Evolutionary conservation across 352 stramenopile genomes (phyloP).

Genomic region (Globisporangium lucens): DNA sequence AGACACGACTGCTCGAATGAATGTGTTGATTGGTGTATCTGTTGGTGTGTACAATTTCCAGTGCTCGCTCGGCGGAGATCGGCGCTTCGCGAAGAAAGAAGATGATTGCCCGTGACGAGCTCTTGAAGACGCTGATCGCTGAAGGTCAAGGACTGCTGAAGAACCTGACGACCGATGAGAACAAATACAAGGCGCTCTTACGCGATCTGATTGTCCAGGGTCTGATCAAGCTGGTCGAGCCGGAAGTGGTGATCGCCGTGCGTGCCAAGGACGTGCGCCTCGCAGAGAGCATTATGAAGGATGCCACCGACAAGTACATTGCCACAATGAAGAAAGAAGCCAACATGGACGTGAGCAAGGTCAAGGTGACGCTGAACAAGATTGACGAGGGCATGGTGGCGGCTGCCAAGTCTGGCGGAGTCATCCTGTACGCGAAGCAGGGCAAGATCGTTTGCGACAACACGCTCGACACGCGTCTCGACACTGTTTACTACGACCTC

Average conservation of each 20-base stretch:
- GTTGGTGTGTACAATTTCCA: constrained; percentile 17
- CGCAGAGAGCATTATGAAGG: constrained; percentile 85
- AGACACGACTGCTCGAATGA: background rate
- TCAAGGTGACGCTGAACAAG: constrained; percentile 91
- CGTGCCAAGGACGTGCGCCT: constrained; percentile 89
- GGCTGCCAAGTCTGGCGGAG: constrained; percentile 72
- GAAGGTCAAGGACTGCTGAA: constrained; percentile 56
- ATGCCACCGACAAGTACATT: constrained; percentile 84
- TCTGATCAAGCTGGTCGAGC: constrained; percentile 98
- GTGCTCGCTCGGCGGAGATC: constrained; percentile 91
- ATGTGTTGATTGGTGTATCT: background rate
- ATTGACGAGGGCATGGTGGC: constrained; percentile 79
- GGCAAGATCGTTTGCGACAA: constrained; percentile 98
- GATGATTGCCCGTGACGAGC: constrained; percentile 92
- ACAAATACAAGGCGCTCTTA: constrained; percentile 93
- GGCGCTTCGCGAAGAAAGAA: constrained; percentile 95
- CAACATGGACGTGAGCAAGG: constrained; percentile 88
- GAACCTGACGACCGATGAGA: constrained; percentile 55
- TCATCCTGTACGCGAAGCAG: constrained; percentile 86
- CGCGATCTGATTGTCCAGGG: constrained; percentile 97
- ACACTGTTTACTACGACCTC: constrained; percentile 83
- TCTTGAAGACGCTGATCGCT: constrained; percentile 83
- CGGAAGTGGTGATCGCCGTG: constrained; percentile 91
- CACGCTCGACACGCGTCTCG: constrained; percentile 91
- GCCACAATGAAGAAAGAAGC: constrained; percentile 87